Conservation (phyloP, 352 stramenopile species). For the Phytophthora brassicae region DNA sequence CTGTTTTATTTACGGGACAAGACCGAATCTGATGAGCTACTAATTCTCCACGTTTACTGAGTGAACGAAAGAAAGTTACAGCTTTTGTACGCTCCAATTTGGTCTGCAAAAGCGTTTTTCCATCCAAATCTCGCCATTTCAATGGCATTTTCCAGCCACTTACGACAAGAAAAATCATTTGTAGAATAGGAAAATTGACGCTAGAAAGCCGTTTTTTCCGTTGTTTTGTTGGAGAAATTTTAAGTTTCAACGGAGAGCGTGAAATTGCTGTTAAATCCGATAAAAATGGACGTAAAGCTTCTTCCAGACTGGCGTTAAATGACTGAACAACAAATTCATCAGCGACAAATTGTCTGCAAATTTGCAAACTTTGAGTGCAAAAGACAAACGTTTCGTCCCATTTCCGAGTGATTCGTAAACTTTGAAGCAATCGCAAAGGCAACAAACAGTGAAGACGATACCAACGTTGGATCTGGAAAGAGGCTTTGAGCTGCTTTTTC, state of each 20-base stretch:
- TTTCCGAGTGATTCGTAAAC: slow-evolving; percentile 24
- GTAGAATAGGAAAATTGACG: slow-evolving; percentile 41
- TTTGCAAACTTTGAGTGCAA: slow-evolving; percentile 36
- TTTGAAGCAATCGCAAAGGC: slow-evolving; percentile 10
- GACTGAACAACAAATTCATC: slow-evolving; percentile 46
- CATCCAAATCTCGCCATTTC: slow-evolving; percentile 38
- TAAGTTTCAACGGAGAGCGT: slow-evolving; percentile 14
- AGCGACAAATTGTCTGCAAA: slow-evolving; percentile 45
- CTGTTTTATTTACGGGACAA: not conserved
- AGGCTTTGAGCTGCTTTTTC: slow-evolving; percentile 22
- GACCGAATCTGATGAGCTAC: slow-evolving; percentile 14
- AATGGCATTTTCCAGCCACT: slow-evolving; percentile 42
- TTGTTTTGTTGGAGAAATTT: slow-evolving; percentile 16
- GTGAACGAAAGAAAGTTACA: slow-evolving; percentile 49
- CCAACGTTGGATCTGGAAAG: slow-evolving; percentile 31
- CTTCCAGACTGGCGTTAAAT: slow-evolving; percentile 15
- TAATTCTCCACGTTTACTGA: slow-evolving; percentile 29
- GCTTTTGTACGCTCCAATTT: slow-evolving; percentile 60
- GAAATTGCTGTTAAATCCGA: not conserved
- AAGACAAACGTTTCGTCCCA: slow-evolving; percentile 37
- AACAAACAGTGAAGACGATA: slow-evolving; percentile 33
- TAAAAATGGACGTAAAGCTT: slow-evolving; percentile 25
- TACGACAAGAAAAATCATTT: slow-evolving; percentile 46
- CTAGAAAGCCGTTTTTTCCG: not conserved
- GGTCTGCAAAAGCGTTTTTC: slow-evolving; percentile 38